A percentile compares a stretch with the other conserved stretches of the same genome.
These are phyloP conservation scores for Poa annua DNA, from an alignment of 176 grass and related monocot species.

Conservation along the genomic window DNA sequence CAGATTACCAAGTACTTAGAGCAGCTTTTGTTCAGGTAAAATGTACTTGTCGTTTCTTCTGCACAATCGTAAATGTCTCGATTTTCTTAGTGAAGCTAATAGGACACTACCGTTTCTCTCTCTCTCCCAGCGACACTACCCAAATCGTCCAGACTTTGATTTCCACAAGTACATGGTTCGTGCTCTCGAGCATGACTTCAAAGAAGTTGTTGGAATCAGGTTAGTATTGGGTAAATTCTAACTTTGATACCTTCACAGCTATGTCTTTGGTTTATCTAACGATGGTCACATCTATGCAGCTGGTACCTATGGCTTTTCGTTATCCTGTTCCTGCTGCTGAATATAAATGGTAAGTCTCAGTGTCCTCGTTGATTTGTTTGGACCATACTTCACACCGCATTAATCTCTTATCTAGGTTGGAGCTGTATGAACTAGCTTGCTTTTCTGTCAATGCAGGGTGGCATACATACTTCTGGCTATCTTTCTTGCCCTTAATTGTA, in stretches of 20 bases:
- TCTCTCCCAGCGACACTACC: conserved; percentile 44
- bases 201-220: conserved; percentile 68
- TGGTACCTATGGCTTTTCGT: conserved; percentile 80
- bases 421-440: neutral
- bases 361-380: neutral
- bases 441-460: conserved; percentile 63
- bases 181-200: conserved; percentile 70
- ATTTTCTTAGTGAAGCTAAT: conserved; percentile 31
- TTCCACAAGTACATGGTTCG: conserved; percentile 71
- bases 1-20: conserved; percentile 71
- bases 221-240: conserved; percentile 29
- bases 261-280: conserved; percentile 4
- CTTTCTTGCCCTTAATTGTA: conserved; percentile 81
- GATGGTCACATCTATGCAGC: conserved; percentile 40
- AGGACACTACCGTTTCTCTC: neutral
- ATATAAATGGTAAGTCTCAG: conserved; percentile 63
- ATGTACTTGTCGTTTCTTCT: conserved; percentile 17
- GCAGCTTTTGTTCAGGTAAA: conserved; percentile 71
- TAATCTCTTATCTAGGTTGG: neutral
- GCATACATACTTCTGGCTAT: conserved; percentile 79
- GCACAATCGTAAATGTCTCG: conserved; percentile 13
- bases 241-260: conserved; percentile 2
- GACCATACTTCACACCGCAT: neutral
- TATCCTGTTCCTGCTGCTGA: conserved; percentile 66
- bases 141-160: conserved; percentile 41